Evolutionary conservation across 1,284 basidiomycete species (phyloP).

Genomic region (Rhodotorula sp.): DNA sequence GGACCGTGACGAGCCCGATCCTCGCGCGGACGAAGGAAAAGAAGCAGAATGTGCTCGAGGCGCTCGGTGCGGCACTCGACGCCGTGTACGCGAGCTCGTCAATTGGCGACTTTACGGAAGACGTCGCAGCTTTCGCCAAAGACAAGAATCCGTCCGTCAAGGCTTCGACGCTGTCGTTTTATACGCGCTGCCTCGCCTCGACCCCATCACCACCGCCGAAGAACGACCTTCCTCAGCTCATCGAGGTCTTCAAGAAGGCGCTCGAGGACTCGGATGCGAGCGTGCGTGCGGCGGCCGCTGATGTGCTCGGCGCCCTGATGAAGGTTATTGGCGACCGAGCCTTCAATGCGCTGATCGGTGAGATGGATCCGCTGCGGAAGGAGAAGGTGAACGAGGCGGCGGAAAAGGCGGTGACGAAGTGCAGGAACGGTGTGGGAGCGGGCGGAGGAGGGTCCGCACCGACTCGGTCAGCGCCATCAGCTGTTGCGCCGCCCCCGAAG

Average conservation of each 20-base stretch:
- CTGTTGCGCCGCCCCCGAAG: slow-evolving; percentile 46
- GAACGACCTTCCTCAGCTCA: slow-evolving; percentile 75
- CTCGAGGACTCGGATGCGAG: slow-evolving; percentile 88
- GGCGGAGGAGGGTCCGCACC: slow-evolving; percentile 18
- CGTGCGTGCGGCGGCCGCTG: slow-evolving; percentile 84
- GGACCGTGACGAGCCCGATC: slow-evolving; percentile 72
- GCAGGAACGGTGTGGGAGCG: slow-evolving; percentile 60
- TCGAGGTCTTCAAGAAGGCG: slow-evolving; percentile 71
- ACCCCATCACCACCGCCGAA: slow-evolving; percentile 56
- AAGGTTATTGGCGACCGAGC: slow-evolving; percentile 95
- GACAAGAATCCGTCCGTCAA: slow-evolving; percentile 98
- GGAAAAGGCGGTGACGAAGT: slow-evolving; percentile 82
- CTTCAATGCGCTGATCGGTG: slow-evolving; percentile 82
- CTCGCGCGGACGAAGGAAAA: slow-evolving; percentile 92
- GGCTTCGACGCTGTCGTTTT: slow-evolving; percentile 85
- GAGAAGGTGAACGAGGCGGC: slow-evolving; percentile 91
- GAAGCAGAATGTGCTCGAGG: slow-evolving; percentile 85
- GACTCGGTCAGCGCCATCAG: slow-evolving; percentile 40
- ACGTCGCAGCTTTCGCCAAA: slow-evolving; percentile 71
- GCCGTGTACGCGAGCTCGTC: slow-evolving; percentile 75
- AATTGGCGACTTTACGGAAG: slow-evolving; percentile 77
- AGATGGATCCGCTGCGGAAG: slow-evolving; percentile 83
- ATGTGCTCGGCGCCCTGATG: slow-evolving; percentile 86
- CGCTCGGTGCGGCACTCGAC: slow-evolving; percentile 82
- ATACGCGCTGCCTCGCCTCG: slow-evolving; percentile 70